Evolutionary conservation across 805 yeast species (phyloP).

Genomic region (Nakazawaea ishiwadae): DNA sequence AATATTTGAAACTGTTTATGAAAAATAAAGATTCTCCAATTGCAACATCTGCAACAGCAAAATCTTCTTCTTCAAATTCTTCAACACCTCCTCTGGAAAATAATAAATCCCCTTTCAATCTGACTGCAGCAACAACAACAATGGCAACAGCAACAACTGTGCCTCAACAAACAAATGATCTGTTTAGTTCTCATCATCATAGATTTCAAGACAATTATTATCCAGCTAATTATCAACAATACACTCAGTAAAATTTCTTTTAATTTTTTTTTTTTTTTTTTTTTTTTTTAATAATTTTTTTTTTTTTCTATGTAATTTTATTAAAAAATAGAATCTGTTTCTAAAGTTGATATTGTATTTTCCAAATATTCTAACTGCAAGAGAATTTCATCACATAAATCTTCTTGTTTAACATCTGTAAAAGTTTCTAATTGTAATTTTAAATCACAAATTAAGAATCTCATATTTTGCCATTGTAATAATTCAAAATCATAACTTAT

Average conservation of each 20-base stretch:
- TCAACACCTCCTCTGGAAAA: constrained; percentile 11
- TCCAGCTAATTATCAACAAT: not conserved
- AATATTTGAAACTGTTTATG: constrained; percentile 31
- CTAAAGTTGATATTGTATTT: constrained; percentile 5
- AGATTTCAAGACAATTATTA: not conserved
- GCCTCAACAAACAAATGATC: not conserved
- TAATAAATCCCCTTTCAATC: no score
- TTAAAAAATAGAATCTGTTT: constrained; percentile 11
- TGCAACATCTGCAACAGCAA: not conserved
- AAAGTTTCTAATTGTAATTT: constrained; percentile 41
- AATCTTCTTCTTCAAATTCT: constrained; percentile 15
- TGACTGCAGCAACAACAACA: not conserved
- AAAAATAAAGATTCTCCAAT: constrained; percentile 1
- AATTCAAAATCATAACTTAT: constrained; percentile 55
- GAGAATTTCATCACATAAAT: constrained; percentile 45
- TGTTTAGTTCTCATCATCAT: not conserved
- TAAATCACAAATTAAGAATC: constrained; percentile 46
- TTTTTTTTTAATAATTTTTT: no score
- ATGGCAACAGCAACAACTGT: not conserved
- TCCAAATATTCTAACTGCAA: constrained; percentile 41
- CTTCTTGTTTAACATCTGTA: constrained; percentile 32
- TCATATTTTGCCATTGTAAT: constrained; percentile 57
- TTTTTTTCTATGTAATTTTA: no score
- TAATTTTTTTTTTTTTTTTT: no score
- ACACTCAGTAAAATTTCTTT: not conserved